Conservation (phyloP, 257 asterid species). For the Lycium ferocissimum region DNA sequence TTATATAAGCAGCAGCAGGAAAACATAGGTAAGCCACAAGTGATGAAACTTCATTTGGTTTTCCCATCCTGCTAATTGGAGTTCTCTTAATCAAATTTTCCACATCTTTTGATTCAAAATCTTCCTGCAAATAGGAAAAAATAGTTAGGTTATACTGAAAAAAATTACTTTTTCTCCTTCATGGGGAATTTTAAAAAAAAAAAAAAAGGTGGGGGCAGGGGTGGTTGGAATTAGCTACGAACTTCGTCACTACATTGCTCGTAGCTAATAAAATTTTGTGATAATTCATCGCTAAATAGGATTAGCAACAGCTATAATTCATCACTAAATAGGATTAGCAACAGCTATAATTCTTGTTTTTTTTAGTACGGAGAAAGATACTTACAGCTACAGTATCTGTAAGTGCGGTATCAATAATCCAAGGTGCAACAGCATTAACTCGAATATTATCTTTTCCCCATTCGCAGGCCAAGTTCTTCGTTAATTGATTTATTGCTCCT, state of each 20-base stretch:
- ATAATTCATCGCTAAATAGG: too few relatives aligned
- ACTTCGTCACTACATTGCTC: too few relatives aligned
- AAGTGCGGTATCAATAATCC: conserved; percentile 24
- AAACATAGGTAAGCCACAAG: not conserved
- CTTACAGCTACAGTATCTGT: conserved; percentile 18
- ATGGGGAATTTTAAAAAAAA: too few relatives aligned
- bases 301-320: too few relatives aligned
- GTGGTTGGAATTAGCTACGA: too few relatives aligned
- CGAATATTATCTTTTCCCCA: conserved; percentile 25
- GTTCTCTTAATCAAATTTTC: conserved; percentile 16
- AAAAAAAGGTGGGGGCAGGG: too few relatives aligned
- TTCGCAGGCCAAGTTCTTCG: conserved; percentile 16
- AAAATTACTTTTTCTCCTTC: not conserved
- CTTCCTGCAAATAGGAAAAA: not conserved
- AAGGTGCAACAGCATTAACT: conserved; percentile 25
- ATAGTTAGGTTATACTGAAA: too few relatives aligned
- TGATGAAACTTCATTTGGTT: conserved; percentile 25
- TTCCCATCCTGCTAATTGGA: conserved; percentile 27
- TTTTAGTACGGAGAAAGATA: not conserved
- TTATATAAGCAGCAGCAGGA: conserved; percentile 14
- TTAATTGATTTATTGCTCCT: conserved; percentile 25
- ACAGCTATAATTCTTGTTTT: too few relatives aligned
- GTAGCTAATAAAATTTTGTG: too few relatives aligned
- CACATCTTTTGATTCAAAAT: conserved; percentile 23
- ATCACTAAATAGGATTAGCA: too few relatives aligned